Conservation (phyloP, 441 rosid genomes). For the Aleurites moluccanus region DNA sequence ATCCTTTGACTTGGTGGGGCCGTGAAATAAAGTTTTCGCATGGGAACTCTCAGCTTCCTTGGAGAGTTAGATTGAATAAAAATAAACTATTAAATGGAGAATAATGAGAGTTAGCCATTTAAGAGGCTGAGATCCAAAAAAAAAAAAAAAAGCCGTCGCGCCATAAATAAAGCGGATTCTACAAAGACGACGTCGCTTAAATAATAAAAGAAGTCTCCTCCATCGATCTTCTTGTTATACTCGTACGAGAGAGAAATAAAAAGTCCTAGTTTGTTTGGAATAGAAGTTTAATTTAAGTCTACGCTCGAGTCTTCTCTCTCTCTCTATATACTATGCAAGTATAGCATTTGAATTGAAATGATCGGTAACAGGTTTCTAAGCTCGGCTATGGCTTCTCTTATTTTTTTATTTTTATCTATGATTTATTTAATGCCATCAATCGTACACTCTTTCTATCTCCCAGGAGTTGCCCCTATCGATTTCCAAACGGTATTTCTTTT, state of each 20-base stretch:
- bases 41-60: too few species aligned
- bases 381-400: constrained; percentile 5
- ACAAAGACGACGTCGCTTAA: background rate
- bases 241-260: too few species aligned
- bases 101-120: too few species aligned
- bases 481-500: constrained; percentile 14
- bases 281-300: background rate
- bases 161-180: background rate
- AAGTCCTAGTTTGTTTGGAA: too few species aligned
- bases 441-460: constrained; percentile 25
- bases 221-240: background rate
- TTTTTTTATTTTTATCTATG: background rate
- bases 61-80: background rate
- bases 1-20: too few species aligned
- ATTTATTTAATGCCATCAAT: background rate
- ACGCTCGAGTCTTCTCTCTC: too few species aligned
- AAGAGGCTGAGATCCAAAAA: too few species aligned
- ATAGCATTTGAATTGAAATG: background rate
- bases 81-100: too few species aligned
- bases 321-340: too few species aligned
- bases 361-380: background rate
- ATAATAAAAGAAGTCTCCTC: too few species aligned
- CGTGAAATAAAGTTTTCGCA: too few species aligned
- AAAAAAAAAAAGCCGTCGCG: background rate
- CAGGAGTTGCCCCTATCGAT: constrained; percentile 26